A percentile compares a stretch with the other conserved stretches of the same genome.
These are phyloP conservation scores for Handroanthus guayacan DNA, from an alignment of 257 asterid genomes.

Conservation along the genomic window DNA sequence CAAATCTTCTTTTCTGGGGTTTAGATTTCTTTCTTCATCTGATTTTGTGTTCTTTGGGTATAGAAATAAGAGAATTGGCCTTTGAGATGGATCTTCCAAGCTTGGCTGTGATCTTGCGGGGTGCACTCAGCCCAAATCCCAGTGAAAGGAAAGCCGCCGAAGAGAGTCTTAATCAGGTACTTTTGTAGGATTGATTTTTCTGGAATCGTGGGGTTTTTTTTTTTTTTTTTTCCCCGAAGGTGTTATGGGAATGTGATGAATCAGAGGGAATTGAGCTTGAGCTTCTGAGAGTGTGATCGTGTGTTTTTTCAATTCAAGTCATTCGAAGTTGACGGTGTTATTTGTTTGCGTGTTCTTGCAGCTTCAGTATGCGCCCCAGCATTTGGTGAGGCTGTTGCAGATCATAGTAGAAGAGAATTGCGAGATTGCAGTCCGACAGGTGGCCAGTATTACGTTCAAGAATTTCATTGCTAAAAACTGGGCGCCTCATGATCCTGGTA, in stretches of 20 bases:
- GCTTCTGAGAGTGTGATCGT: background rate
- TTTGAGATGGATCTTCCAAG: slow-evolving; percentile 82
- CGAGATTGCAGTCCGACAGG: slow-evolving; percentile 92
- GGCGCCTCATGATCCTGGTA: slow-evolving; percentile 89
- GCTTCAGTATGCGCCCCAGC: slow-evolving; percentile 89
- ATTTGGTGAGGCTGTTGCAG: slow-evolving; percentile 96
- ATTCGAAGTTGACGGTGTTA: slow-evolving; percentile 6
- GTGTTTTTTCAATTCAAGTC: slow-evolving; percentile 12
- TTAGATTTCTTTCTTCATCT: slow-evolving; percentile 24
- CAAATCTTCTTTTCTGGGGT: slow-evolving; percentile 41
- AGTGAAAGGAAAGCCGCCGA: slow-evolving; percentile 91
- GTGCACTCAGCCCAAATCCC: slow-evolving; percentile 86
- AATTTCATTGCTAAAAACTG: slow-evolving; percentile 86
- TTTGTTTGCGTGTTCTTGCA: slow-evolving; percentile 48
- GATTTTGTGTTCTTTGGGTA: background rate
- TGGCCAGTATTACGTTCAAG: slow-evolving; percentile 94
- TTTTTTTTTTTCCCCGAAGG: background rate
- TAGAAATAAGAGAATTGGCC: slow-evolving; percentile 3
- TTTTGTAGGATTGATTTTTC: background rate
- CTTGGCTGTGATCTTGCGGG: slow-evolving; percentile 72
- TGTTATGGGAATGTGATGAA: slow-evolving; percentile 16
- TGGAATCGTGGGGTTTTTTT: background rate
- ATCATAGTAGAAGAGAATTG: slow-evolving; percentile 80
- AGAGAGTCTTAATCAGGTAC: slow-evolving; percentile 88
- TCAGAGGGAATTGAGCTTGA: background rate